Evolutionary conservation across 140 eudicot genomes (phyloP), one percentile per base, ranked within the genome.

Genomic region (Stevia rebaudiana): DNA sequence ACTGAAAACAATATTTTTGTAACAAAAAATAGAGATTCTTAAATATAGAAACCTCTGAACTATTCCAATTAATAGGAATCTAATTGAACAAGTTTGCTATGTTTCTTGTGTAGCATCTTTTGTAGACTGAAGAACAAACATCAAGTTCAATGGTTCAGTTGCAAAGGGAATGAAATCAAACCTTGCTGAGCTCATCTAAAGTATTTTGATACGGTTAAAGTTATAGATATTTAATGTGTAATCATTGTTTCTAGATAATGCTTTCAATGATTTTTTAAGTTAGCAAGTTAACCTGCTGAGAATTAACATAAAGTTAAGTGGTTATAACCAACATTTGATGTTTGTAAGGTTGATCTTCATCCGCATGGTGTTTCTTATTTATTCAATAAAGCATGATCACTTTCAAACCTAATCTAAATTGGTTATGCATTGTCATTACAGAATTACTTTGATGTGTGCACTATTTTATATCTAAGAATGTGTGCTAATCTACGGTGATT

Each of bases 181-280:
- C 64, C 83, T 88, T 70, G 85, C 85, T 69, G 99, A 94, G 83
- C 95, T 52, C 97, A 94, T 74, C 97, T 97, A 37, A 94, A 94
- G 46, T 97, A 94, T 77, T 94, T 94, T 80, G 97, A 94, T 63
- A 84, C 82, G 99, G 99, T 94, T 85, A 59, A 80, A 18, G 68
- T 19, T 53, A 5, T 39, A 63, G 79, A 23, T 73, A 4, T 41
- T 3, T 51, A 16, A 46, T 19, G 11, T 63, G 31, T 2, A 24
- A 36, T 51, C 11, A 61, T 33, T 3, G 18, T 62, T 71, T 61
- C 31, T 40, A 50, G 21, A 18, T 12, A 40, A 69, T 11, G 39
- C 11, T 49, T 44, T 42, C n/a, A n/a, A 9, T 25, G 43, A 15
- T 46, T 3, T 22, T 23, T 15, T 39, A 5, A 37, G 40, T 9